Evolutionary conservation across 805 yeast species (phyloP), one percentile per base, ranked within the genome.

Genomic region (Kuraishia molischiana): DNA sequence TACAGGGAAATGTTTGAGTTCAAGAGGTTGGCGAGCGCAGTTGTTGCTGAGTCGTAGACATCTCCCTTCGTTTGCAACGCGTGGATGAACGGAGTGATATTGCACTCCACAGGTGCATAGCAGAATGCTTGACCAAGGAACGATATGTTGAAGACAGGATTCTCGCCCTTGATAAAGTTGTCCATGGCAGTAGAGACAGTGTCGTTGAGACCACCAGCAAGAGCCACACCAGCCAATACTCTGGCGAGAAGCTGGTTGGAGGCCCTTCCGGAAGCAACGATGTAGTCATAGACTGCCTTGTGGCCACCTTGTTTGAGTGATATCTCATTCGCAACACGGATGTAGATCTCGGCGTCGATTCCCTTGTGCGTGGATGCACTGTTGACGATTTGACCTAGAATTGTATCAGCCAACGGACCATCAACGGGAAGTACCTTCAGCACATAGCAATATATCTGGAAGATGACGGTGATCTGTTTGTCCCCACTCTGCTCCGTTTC

Each of bases 1-100:
- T 67, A 64, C 4, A 44, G 51, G 2, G 52, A 47, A 5, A 66
- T 47, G 42, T 72, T 60, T 28, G 56, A 56, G 3, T 67, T 56
- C 8, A 71, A 59, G 19, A 74, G 51, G 10, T 68, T 64, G 2
- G 84, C 81, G 21, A 77, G 50, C 0, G 79, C 64, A 35, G 67
- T 65, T 1, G 81, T 70, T 2, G 81, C 66, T 18, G 72, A 71
- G 5, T 63, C 64, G 4, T 69, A 49, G 4, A 52, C 40, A 6
- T 56, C 56, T 28, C 67, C 69, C 9, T 61, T 19, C 3, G 44
- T 46, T 8, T 49, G 50, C 18, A 41, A 67, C 50, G 41, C 58
- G 48, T 15, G 39, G 41, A 45, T 55, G 52, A 45, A 76, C 14
- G 66, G 58, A 1, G 54, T 61, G 19, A 35, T n/a, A 13, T 19